Percentiles rank a stretch among this genome's conserved stretches.
Conservation (phyloP, 192 early-diverging fungal species). For the Allomyces javanicus region DNA sequence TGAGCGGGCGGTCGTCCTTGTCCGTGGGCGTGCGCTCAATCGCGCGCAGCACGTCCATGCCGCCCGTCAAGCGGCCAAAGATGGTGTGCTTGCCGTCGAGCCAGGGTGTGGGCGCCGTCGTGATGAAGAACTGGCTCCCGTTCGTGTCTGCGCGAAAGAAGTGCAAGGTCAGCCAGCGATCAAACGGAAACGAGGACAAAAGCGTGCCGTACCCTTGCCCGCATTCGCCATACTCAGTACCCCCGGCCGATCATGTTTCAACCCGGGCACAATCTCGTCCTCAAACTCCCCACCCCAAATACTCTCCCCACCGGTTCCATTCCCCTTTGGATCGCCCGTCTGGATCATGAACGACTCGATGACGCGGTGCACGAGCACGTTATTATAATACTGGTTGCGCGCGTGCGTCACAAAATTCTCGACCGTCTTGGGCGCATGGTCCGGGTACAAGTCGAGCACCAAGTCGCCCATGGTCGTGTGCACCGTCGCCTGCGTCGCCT, state of each 20-base stretch:
- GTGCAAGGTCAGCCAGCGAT: slow-evolving; percentile 3
- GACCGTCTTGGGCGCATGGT: slow-evolving; percentile 78
- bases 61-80: slow-evolving; percentile 55
- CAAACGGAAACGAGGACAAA: background rate
- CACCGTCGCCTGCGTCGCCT: slow-evolving; percentile 53
- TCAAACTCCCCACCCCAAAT: slow-evolving; percentile 85
- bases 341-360: slow-evolving; percentile 93
- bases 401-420: slow-evolving; percentile 83
- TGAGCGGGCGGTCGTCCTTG: background rate
- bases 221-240: slow-evolving; percentile 93
- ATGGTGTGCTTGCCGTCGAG: slow-evolving; percentile 60
- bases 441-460: slow-evolving; percentile 66
- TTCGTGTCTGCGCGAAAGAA: slow-evolving; percentile 44
- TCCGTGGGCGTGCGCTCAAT: slow-evolving; percentile 45
- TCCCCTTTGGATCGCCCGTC: slow-evolving; percentile 35
- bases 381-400: slow-evolving; percentile 74
- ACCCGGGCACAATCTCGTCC: slow-evolving; percentile 64
- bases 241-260: slow-evolving; percentile 74
- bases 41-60: slow-evolving; percentile 55
- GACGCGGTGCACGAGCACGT: slow-evolving; percentile 86
- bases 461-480: slow-evolving; percentile 88
- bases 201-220: slow-evolving; percentile 19
- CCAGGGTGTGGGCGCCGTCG: slow-evolving; percentile 63
- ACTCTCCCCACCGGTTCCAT: slow-evolving; percentile 88
- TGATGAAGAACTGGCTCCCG: slow-evolving; percentile 92